Evolutionary conservation across 306 rosid genomes (phyloP), one percentile per base, ranked within the genome.

Genomic region (Vicia faba): DNA sequence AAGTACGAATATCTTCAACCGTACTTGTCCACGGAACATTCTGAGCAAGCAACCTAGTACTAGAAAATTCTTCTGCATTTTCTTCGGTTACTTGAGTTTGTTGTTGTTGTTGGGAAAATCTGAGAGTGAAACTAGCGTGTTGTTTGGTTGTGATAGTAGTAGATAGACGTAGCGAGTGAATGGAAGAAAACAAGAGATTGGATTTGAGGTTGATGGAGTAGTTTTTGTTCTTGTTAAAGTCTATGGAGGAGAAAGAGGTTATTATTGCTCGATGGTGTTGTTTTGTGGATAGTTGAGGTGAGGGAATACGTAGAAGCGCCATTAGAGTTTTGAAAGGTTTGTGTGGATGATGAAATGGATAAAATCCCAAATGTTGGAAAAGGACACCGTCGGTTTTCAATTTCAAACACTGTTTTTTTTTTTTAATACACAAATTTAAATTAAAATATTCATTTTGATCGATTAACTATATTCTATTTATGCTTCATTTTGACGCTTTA

Each of bases 1-100:
- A 59, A 40, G 89, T 64, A 43, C 96, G 91, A 78, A 93, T 74
- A 51, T 93, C 99, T 73, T 93, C 96, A 4, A 88, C 82, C 15
- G 97, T 93, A 69, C 84, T 77, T 36, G 76, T 55, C 99, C 97
- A 93, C 48, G 99, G 99, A 9, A 90, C 75, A 77, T 93, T 93
- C 84, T 83, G 95, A 45, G 96, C 99, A 57, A 90, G 79, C 83
- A 93, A 66, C 73, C 97, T 85, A 36, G 80, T 76, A 7, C 39
- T 69, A 20, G 86, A 83, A 20, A 82, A 72, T 19, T 80, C 96
- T 65, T 55, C 77, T 2, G 80, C 14, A 6, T 31, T 11, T 33
- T 72, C n/a, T 8, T 45, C 73, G 14, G 57, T 59, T 31, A 33
- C 9, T 33, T 33, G 38, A 61, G 38, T 55, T 26, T 26, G 5